Evolutionary conservation across 73 alveolate genomes (phyloP).

Genomic region (Uronychia binucleata): DNA sequence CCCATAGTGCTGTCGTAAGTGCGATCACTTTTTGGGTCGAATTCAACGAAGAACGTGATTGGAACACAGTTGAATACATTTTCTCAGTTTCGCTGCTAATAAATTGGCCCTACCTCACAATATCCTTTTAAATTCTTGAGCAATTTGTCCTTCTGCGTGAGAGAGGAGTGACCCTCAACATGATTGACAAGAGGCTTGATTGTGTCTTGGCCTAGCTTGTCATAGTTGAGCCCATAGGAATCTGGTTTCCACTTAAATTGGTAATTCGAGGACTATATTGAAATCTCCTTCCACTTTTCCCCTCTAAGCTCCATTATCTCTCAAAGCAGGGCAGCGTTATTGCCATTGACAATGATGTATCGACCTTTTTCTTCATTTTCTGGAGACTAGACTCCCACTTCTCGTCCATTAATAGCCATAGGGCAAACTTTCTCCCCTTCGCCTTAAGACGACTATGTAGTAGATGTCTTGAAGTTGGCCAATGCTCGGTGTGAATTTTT

Average conservation of each 20-base stretch:
- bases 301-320: background rate
- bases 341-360: background rate
- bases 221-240: background rate
- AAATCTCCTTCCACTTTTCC: background rate
- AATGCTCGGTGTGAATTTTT: too few species aligned
- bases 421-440: too few species aligned
- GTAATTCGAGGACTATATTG: background rate
- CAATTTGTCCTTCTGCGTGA: constrained; percentile 23
- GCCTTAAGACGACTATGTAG: too few species aligned
- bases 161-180: constrained; percentile 26
- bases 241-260: background rate
- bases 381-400: too few species aligned
- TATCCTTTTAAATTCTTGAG: constrained; percentile 33
- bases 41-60: constrained; percentile 13
- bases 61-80: constrained; percentile 40
- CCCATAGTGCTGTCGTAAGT: background rate
- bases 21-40: constrained; percentile 24
- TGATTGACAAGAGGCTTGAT: constrained; percentile 40
- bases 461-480: too few species aligned
- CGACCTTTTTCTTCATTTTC: too few species aligned
- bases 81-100: background rate
- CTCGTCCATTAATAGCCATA: too few species aligned
- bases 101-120: constrained; percentile 18
- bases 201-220: background rate
- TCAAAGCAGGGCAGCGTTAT: background rate